Conservation (phyloP, 305 asterid species). For the Solanum hybrid region DNA sequence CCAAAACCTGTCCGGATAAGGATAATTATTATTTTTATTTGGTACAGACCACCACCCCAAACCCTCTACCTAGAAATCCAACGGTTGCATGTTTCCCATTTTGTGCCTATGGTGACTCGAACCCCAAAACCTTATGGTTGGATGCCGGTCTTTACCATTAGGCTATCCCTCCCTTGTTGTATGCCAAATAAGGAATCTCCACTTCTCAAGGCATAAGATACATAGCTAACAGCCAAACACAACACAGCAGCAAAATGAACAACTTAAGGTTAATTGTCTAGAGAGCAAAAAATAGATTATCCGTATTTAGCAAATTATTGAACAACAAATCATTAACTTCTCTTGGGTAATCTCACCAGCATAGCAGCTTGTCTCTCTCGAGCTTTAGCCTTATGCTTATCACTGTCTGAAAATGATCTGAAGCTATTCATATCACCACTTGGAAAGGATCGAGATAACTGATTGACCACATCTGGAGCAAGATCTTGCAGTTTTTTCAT, state of each 20-base stretch:
- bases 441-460: constrained; percentile 36
- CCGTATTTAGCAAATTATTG: background rate
- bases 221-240: background rate
- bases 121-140: background rate
- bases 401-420: constrained; percentile 48
- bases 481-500: constrained; percentile 62
- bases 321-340: background rate
- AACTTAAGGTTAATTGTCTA: background rate
- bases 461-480: constrained; percentile 68
- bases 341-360: constrained; percentile 37
- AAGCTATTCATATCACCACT: constrained; percentile 24
- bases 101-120: background rate
- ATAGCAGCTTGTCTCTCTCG: constrained; percentile 99
- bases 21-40: background rate
- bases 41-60: background rate
- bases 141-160: background rate
- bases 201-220: background rate
- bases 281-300: background rate
- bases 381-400: constrained; percentile 81
- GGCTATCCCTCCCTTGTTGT: background rate
- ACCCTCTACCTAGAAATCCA: background rate
- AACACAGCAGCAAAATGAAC: background rate
- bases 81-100: background rate
- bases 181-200: background rate
- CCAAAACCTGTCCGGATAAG: background rate